Evolutionary conservation across 352 stramenopile genomes (phyloP).

Genomic region (Aphanomyces astaci): DNA sequence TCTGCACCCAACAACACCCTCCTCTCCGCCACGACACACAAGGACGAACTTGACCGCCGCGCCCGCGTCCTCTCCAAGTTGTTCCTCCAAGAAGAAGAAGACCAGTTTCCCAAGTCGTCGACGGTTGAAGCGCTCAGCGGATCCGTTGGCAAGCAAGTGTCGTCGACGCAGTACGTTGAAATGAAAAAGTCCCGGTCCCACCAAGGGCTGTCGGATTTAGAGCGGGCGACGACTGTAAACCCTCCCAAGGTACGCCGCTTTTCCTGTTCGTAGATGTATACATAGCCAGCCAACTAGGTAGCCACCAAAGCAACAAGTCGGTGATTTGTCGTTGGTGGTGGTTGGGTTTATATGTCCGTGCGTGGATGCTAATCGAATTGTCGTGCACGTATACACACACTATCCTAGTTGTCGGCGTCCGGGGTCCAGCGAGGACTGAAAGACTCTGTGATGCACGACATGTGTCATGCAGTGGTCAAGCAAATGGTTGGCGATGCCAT

Average conservation of each 20-base stretch:
- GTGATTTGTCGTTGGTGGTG: no score
- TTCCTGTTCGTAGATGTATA: no score
- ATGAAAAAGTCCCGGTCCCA: slow-evolving; percentile 78
- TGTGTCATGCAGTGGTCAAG: slow-evolving; percentile 80
- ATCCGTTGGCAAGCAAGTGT: slow-evolving; percentile 46
- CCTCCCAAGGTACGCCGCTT: slow-evolving; percentile 51
- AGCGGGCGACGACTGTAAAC: slow-evolving; percentile 40
- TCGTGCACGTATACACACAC: no score
- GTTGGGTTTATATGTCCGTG: no score
- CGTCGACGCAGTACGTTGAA: slow-evolving; percentile 22
- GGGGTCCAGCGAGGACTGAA: slow-evolving; percentile 77
- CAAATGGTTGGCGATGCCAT: slow-evolving; percentile 83
- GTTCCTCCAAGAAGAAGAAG: slow-evolving; percentile 4
- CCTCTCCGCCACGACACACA: not conserved
- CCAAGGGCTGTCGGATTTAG: slow-evolving; percentile 67
- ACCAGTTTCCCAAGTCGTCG: not conserved
- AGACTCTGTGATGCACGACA: slow-evolving; percentile 82
- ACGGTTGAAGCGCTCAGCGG: slow-evolving; percentile 32
- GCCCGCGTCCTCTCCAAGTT: not conserved
- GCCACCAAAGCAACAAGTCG: no score
- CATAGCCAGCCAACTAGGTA: no score
- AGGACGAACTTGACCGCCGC: slow-evolving; percentile 1
- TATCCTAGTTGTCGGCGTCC: slow-evolving; percentile 51
- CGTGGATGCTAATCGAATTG: no score
- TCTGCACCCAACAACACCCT: no score